A percentile compares a stretch with the other conserved stretches of the same genome.
Evolutionary conservation across 257 asterid genomes (phyloP).

Genomic region (Petrea volubilis): DNA sequence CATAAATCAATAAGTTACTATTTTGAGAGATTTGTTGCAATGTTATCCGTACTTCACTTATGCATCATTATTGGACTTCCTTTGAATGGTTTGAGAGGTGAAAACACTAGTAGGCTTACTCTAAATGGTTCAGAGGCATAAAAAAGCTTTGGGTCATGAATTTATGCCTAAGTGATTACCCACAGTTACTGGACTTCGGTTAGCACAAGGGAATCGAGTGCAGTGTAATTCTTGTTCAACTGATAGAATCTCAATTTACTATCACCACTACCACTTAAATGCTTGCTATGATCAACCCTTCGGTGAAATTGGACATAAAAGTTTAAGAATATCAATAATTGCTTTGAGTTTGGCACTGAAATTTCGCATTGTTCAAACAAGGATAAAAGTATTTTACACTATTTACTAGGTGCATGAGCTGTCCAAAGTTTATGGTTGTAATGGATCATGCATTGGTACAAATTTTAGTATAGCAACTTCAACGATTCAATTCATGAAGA

Average conservation of each 20-base stretch:
- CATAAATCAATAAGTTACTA: neutral
- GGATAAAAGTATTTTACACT: neutral
- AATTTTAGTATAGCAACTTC: neutral
- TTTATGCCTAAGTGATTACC: neutral
- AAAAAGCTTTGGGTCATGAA: neutral
- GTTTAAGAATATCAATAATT: neutral
- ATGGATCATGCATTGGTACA: too few relatives aligned
- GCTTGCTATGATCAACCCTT: neutral
- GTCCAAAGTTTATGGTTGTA: too few relatives aligned
- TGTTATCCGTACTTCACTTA: neutral
- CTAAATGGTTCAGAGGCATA: neutral
- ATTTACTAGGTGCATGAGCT: neutral
- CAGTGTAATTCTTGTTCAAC: neutral
- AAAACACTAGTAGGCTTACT: neutral
- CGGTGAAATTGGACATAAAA: neutral
- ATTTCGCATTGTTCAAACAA: neutral
- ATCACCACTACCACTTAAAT: neutral
- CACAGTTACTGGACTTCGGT: neutral
- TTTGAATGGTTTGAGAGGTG: neutral
- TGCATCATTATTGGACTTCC: neutral
- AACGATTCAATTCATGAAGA: neutral
- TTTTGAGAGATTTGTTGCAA: neutral
- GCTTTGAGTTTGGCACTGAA: conserved; percentile 3
- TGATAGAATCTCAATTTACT: neutral
- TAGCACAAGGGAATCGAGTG: neutral